phyloP scores from a whole-genome alignment of 441 rosid genomes.

The Codiaeum variegatum region DNA sequence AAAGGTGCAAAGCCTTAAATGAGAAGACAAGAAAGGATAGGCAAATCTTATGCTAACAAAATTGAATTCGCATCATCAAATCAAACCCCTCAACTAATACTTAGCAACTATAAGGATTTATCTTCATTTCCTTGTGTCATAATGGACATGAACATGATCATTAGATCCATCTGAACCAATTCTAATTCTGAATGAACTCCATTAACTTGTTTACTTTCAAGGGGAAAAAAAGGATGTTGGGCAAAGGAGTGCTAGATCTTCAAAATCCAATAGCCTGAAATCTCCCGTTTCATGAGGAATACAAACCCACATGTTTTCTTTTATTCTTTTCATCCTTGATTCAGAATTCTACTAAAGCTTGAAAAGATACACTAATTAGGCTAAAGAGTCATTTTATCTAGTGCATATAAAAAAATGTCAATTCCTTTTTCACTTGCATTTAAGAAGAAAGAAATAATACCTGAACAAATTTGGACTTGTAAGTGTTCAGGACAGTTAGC shows the following conservation, averaged over 20 bases:
- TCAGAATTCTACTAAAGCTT: neutral
- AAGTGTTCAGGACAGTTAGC: conserved; percentile 50
- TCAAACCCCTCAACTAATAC: neutral
- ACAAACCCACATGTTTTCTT: neutral
- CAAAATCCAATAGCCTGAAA: neutral
- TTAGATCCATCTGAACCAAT: neutral
- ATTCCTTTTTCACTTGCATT: neutral
- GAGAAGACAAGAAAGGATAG: neutral
- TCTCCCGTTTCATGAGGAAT: neutral
- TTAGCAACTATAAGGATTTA: neutral
- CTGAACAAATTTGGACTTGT: conserved; percentile 83
- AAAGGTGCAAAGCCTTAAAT: conserved; percentile 11
- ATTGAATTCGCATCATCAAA: neutral
- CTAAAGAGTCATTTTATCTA: neutral
- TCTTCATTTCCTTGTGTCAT: neutral
- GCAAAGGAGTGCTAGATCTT: neutral
- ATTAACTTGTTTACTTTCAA: neutral
- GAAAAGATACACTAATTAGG: neutral
- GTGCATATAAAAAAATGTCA: neutral
- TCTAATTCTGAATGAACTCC: neutral
- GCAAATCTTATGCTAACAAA: neutral
- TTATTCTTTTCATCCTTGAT: neutral
- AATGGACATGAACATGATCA: too few species aligned
- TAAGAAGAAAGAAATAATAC: conserved; percentile 28
- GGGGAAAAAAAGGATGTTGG: neutral